Evolutionary conservation across 2,329 filamentous ascomycete species (phyloP).

Genomic region (Canariomyces notabilis): DNA sequence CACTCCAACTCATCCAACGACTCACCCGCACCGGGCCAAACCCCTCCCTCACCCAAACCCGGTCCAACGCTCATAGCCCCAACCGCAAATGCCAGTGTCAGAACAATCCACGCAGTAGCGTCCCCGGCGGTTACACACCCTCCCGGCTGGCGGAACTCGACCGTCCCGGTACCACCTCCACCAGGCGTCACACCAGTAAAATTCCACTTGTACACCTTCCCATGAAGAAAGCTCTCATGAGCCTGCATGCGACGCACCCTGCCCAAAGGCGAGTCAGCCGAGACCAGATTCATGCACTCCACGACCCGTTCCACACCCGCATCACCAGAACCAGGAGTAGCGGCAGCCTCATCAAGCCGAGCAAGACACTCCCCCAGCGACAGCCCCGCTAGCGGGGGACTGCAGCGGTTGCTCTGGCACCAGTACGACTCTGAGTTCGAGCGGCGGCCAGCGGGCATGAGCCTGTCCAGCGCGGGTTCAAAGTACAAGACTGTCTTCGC

Average conservation of each 20-base stretch:
- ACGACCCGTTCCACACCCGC: constrained; percentile 19
- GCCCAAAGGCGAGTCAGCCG: constrained; percentile 29
- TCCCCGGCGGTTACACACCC: constrained; percentile 30
- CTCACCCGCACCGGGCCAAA: constrained; percentile 14
- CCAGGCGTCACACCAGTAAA: constrained; percentile 28
- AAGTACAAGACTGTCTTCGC: constrained; percentile 33
- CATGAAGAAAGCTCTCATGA: constrained; percentile 34
- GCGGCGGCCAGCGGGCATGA: constrained; percentile 27
- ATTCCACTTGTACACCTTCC: constrained; percentile 39
- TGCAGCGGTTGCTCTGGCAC: constrained; percentile 34
- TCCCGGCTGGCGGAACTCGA: constrained; percentile 36
- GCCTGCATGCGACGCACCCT: constrained; percentile 28
- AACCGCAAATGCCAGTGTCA: constrained; percentile 32
- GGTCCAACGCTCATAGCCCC: constrained; percentile 24
- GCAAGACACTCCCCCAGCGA: constrained; percentile 25
- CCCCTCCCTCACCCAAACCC: constrained; percentile 1
- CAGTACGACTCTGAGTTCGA: constrained; percentile 32
- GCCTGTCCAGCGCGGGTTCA: constrained; percentile 32
- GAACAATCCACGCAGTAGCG: constrained; percentile 30
- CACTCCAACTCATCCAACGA: constrained; percentile 26
- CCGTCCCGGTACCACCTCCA: constrained; percentile 25
- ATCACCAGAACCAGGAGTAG: too few relatives aligned
- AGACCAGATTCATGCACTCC: constrained; percentile 31
- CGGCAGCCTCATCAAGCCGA: constrained; percentile 22
- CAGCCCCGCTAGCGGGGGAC: constrained; percentile 21